Conservation (phyloP, 140 eudicot genomes). For the Bidens hawaiensis region DNA sequence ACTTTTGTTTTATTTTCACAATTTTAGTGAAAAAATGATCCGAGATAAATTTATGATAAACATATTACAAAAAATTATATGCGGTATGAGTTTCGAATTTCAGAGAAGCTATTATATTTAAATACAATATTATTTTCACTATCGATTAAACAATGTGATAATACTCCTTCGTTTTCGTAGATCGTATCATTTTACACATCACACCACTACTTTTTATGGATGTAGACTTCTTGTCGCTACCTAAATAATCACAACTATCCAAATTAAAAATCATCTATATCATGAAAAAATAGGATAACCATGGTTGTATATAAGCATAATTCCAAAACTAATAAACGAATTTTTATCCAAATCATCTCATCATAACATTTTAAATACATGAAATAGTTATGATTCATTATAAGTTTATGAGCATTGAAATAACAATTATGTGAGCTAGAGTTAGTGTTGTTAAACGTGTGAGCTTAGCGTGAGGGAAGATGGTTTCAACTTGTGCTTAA, state of each 20-base stretch:
- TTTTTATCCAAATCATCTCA: neutral
- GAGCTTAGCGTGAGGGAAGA: neutral
- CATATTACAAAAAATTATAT: too few species aligned
- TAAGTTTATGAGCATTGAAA: too few species aligned
- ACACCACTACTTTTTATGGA: constrained; percentile 24
- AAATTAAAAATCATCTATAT: neutral
- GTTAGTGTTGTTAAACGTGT: neutral
- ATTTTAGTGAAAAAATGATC: too few species aligned
- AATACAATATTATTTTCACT: neutral
- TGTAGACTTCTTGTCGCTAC: constrained; percentile 17
- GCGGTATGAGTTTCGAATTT: too few species aligned
- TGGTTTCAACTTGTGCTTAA: neutral
- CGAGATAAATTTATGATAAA: too few species aligned
- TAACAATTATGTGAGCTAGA: neutral
- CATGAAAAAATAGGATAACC: neutral
- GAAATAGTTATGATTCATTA: neutral
- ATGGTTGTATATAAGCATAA: neutral
- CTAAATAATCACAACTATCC: constrained; percentile 4
- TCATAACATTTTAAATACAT: too few species aligned
- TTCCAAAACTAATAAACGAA: neutral
- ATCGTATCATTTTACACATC: constrained; percentile 1
- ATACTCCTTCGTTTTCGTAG: neutral
- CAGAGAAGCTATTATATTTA: too few species aligned
- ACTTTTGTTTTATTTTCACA: neutral
- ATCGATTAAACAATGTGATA: neutral